These are phyloP conservation scores for Pythium grandisporangium DNA, from an alignment of 352 stramenopile species.

Conservation along the genomic window DNA sequence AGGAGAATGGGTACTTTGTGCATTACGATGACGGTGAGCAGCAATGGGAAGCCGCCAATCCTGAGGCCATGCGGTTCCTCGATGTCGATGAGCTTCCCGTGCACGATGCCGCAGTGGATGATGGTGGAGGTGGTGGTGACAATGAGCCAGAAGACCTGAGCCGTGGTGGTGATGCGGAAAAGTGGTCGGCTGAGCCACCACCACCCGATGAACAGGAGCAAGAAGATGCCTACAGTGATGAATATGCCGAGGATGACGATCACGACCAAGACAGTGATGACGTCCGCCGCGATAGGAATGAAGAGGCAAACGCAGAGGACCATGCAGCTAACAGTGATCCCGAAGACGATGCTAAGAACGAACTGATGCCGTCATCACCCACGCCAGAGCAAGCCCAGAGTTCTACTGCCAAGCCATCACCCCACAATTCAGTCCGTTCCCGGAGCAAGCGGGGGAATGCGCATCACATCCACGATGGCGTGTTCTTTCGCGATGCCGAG, in stretches of 20 bases:
- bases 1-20: conserved; percentile 40
- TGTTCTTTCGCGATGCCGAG: conserved; percentile 58
- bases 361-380: no score
- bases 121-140: background rate
- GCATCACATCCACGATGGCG: conserved; percentile 11
- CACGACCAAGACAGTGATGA: conserved; percentile 9
- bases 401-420: background rate
- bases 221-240: conserved; percentile 3
- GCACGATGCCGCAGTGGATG: no score
- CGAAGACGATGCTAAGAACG: no score
- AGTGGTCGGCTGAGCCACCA: conserved; percentile 10
- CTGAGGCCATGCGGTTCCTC: conserved; percentile 13
- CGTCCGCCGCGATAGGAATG: no score
- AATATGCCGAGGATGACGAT: conserved; percentile 16
- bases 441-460: conserved; percentile 10
- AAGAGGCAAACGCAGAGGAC: conserved; percentile 1
- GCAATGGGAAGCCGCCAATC: conserved; percentile 50
- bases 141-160: background rate
- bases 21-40: conserved; percentile 68
- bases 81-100: background rate
- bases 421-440: background rate
- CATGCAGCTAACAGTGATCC: background rate
- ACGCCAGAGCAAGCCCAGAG: conserved; percentile 2
- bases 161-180: background rate
- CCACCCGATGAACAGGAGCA: conserved; percentile 6